A percentile compares a stretch with the other conserved stretches of the same genome.
Conservation (phyloP, 2,329 filamentous ascomycete genomes). For the Neonectria magnoliae region DNA sequence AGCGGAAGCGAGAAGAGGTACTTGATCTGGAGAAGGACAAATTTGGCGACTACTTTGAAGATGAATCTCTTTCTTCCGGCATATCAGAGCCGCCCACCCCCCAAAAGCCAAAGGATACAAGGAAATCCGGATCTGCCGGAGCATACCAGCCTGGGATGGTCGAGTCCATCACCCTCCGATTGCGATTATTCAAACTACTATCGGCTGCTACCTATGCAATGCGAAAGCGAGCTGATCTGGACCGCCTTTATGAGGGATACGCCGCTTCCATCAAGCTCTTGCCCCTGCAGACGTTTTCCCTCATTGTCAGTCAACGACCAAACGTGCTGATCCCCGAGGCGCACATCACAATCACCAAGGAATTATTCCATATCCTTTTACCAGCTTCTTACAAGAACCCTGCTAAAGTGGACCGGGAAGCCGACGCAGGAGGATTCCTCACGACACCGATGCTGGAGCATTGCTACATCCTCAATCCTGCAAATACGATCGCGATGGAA, state of each 20-base stretch:
- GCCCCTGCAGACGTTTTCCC: slow-evolving; percentile 65
- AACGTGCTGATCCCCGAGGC: slow-evolving; percentile 50
- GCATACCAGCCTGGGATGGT: slow-evolving; percentile 45
- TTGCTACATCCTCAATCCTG: slow-evolving; percentile 73
- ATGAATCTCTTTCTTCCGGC: slow-evolving; percentile 62
- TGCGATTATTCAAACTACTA: slow-evolving; percentile 69
- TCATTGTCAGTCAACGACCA: slow-evolving; percentile 57
- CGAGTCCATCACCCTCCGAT: slow-evolving; percentile 69
- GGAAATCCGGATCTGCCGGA: slow-evolving; percentile 36
- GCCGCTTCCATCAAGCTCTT: slow-evolving; percentile 67
- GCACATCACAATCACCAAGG: slow-evolving; percentile 57
- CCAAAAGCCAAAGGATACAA: slow-evolving; percentile 47
- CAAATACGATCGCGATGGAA: slow-evolving; percentile 66
- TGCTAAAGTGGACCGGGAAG: slow-evolving; percentile 48
- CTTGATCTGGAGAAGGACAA: slow-evolving; percentile 69
- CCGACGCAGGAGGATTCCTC: slow-evolving; percentile 51
- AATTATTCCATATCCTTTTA: slow-evolving; percentile 58
- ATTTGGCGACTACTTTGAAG: slow-evolving; percentile 69
- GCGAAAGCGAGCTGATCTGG: slow-evolving; percentile 52
- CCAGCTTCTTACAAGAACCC: slow-evolving; percentile 54
- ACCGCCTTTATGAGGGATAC: slow-evolving; percentile 68
- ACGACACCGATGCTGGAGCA: slow-evolving; percentile 59
- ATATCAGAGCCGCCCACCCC: slow-evolving; percentile 59
- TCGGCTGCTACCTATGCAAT: slow-evolving; percentile 60
- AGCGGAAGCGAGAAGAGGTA: slow-evolving; percentile 58